Conservation (phyloP, 2,329 filamentous ascomycete genomes). For the Neoarthrinium moseri region DNA sequence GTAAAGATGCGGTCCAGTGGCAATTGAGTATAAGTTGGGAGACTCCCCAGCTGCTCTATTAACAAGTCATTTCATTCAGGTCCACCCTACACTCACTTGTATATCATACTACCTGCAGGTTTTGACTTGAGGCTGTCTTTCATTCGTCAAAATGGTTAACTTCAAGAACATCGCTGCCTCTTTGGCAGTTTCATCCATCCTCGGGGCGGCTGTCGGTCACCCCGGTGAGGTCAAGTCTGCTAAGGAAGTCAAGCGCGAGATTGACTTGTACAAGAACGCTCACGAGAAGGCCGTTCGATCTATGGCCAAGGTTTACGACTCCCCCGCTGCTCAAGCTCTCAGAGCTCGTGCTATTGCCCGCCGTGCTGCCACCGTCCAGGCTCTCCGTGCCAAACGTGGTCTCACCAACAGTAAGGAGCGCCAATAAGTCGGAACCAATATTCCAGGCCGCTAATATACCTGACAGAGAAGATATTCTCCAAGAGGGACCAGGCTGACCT, state of each 20-base stretch:
- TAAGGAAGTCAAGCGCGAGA: constrained; percentile 27
- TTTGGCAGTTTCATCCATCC: constrained; percentile 21
- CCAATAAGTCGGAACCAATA: background rate
- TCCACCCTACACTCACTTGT: background rate
- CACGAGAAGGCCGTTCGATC: constrained; percentile 32
- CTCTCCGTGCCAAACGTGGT: constrained; percentile 34
- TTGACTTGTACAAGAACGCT: constrained; percentile 30
- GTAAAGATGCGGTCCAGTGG: background rate
- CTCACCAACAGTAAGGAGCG: constrained; percentile 16
- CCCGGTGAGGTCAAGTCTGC: constrained; percentile 31
- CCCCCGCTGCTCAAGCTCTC: constrained; percentile 33
- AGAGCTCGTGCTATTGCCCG: constrained; percentile 35
- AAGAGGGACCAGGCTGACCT: constrained; percentile 25
- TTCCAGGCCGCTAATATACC: no score
- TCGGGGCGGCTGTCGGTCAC: constrained; percentile 30
- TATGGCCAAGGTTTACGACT: constrained; percentile 32
- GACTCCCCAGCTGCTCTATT: background rate
- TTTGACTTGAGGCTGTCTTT: constrained; percentile 30
- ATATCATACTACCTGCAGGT: background rate
- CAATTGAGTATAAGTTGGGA: background rate
- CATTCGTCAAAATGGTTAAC: constrained; percentile 31
- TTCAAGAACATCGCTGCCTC: constrained; percentile 22
- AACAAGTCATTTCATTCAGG: background rate
- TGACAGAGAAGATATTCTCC: constrained; percentile 19
- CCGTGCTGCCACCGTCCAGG: constrained; percentile 33